A percentile compares a stretch with the other conserved stretches of the same genome.
phyloP scores from a whole-genome alignment of 768 basidiomycete species.

The Termitomyces sp. region DNA sequence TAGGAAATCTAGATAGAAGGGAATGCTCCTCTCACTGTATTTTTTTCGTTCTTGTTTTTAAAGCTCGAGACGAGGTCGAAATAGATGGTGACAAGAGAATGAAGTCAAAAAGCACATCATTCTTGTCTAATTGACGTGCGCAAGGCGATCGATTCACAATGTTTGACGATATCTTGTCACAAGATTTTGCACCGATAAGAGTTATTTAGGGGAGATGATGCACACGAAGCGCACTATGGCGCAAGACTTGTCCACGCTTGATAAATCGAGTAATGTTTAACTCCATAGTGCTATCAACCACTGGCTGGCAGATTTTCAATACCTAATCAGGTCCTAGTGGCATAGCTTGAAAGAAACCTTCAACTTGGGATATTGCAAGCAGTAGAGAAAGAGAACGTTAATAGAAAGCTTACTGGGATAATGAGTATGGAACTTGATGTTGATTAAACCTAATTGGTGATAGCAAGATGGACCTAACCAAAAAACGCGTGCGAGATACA shows the following conservation, averaged over 20 bases:
- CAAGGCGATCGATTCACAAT: neutral
- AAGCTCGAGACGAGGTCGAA: neutral
- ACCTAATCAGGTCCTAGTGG: neutral
- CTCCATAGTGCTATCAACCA: neutral
- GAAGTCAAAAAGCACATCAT: constrained; percentile 16
- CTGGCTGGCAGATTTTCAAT: neutral
- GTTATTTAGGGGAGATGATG: constrained; percentile 5
- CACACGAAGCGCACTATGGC: constrained; percentile 15
- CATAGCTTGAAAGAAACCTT: neutral
- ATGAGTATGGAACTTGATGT: no score
- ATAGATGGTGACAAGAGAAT: constrained; percentile 5
- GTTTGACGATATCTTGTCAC: neutral
- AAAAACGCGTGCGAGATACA: no score
- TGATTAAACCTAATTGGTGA: neutral
- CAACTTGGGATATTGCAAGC: neutral
- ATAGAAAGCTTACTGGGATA: neutral
- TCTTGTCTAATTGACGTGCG: neutral
- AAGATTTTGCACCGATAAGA: neutral
- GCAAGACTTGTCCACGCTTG: constrained; percentile 9
- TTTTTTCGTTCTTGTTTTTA: neutral
- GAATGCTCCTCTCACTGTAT: neutral
- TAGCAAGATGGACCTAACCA: neutral
- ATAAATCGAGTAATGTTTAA: neutral
- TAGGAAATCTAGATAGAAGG: neutral
- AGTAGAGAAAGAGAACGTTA: neutral